Evolutionary conservation across 345 rosid species (phyloP), one percentile per base, ranked within the genome.

Genomic region (Brassica rapa): DNA sequence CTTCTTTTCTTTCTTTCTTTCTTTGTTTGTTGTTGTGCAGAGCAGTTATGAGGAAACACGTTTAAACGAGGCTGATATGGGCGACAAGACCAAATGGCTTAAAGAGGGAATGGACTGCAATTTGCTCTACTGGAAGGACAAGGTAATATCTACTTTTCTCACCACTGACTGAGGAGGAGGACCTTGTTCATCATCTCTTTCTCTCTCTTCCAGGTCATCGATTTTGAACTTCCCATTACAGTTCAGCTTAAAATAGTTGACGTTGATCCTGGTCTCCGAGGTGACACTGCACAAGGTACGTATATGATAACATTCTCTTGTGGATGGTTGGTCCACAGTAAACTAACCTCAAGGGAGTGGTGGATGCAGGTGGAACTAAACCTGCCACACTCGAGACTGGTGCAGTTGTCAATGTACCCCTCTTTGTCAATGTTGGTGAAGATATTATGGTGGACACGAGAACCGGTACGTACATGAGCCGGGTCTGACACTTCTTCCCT

Each of bases 51-150:
- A 92, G 81, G 97, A 92, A 85, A 68, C 70, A 67, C 90, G 96
- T 78, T 87, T 92, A 12, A 83, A 82, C 30, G 92, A 84, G 55
- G 56, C 67, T 33, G 96, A 90, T 32, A 86, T 92, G 46, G 89
- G 93, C 32, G 87, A 83, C 30, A 89, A 77, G 86, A 87, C 77
- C 29, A 90, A 85, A 84, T 92, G 86, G 85, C 89, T 90, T 74
- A 92, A 87, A 80, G 97, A 92, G 80, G 97, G 96, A 69, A 83
- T 88, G 92, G 93, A 90, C 79, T 91, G 98, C 87, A 88, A 68
- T 82, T 76, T 91, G 80, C 82, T 91, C 14, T 90, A 86, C 76
- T 93, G 94, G 93, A 91, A 87, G 2, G 96, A 92, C 80, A 91
- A 93, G 78, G 96, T 89, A 79, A 32, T 49, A 49, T 11, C 49